phyloP scores from a whole-genome alignment of 2,329 filamentous ascomycete genomes.

The Nemania abortiva region DNA sequence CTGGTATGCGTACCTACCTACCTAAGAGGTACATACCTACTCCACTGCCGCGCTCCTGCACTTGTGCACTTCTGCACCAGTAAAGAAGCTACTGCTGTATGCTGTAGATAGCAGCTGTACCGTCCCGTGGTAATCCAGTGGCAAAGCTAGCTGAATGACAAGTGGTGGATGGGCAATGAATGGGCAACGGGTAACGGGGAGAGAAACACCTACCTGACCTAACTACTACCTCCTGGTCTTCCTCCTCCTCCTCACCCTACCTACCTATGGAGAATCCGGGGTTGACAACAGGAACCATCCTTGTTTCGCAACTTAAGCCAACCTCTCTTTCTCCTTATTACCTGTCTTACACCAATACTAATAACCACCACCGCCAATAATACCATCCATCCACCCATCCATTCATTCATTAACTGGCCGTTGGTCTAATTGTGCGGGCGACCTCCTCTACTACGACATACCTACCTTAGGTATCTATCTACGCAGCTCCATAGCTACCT shows the following conservation, averaged over 20 bases:
- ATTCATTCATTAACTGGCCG: conserved; percentile 23
- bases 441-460: conserved; percentile 25
- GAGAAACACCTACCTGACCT: conserved; percentile 6
- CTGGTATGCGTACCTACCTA: background rate
- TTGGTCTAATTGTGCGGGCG: conserved; percentile 25
- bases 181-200: background rate
- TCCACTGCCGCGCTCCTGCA: conserved; percentile 18
- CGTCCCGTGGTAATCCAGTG: conserved; percentile 22
- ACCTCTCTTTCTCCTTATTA: conserved; percentile 29
- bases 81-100: conserved; percentile 10
- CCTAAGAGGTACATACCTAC: conserved; percentile 2
- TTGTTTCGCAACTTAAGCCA: conserved; percentile 30
- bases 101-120: conserved; percentile 22
- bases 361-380: background rate
- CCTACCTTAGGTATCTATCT: background rate
- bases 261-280: conserved; percentile 28
- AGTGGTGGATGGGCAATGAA: conserved; percentile 3
- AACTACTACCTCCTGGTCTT: no score
- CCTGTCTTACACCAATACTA: conserved; percentile 31
- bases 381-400: background rate
- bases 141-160: conserved; percentile 19
- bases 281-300: conserved; percentile 26
- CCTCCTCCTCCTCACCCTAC: background rate
- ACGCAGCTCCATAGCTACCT: background rate
- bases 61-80: conserved; percentile 23